Evolutionary conservation across 148 eudicot genomes (phyloP), one percentile per base, ranked within the genome.

Genomic region (Oxyria digyna): DNA sequence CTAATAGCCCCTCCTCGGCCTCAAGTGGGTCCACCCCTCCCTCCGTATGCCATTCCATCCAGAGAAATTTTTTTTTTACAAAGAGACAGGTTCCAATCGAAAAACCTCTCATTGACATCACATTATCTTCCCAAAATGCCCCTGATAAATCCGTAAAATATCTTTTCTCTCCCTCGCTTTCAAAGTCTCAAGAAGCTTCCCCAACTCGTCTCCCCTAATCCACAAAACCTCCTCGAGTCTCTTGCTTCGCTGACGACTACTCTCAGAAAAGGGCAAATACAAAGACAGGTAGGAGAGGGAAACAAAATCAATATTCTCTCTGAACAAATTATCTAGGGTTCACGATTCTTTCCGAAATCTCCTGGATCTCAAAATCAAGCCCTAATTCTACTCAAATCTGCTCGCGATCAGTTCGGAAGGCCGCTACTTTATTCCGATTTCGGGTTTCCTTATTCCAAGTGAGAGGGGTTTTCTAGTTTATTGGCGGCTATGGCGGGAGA

Each of bases 401-500:
- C 46, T 41, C n/a, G 37, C 27, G 69, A 41, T 41, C 45, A 66
- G 46, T 66, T 66, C 42, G 4, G 26, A 41, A 18, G 26, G 4
- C 26, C 21, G 42, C 17, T 64, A 64, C 10, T 64, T 64, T 38
- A 12, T 33, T 14, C 45, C 54, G 18, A 41, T 68, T 66, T 9
- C 52, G 23, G 52, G 21, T 46, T 38, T 46, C 9, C 18, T 7
- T n/a, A 23, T 46, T 46, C 52, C 8, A 18, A 46, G 52, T 57
- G 57, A 8, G 57, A 32, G 24, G 67, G 69, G 1, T 35, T 63
- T 37, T n/a, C 26, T 29, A 64, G 21, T 13, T 33, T 18, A 10
- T 55, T 13, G 62, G 26, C 42, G 42, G 55, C 65, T 45, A 77
- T 74, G 82, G 76, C 76, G 33, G 68, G 69, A 42, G 70, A 6